Evolutionary conservation across 2,329 filamentous ascomycete genomes (phyloP), one percentile per base, ranked within the genome.

Genomic region (Cladophialophora carrionii): DNA sequence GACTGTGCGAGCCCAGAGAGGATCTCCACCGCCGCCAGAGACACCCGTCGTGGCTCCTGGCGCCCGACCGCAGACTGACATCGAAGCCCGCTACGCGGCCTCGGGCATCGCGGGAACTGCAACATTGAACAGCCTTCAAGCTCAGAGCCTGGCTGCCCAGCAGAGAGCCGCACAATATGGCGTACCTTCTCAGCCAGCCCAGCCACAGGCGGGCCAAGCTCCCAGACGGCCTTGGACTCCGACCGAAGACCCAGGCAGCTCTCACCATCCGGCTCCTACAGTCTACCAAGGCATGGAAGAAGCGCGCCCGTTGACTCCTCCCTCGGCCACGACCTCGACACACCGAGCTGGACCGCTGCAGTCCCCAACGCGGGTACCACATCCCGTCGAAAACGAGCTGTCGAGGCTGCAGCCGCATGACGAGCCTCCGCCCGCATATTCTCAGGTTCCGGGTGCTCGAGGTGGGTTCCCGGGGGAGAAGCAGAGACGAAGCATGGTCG

Each of bases 11-110:
- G 95, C 95, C 22, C 93, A 90, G 74, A 86, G 95, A 71, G 95
- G 95, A 51, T 98, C 94, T 31, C 95, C 95, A 4, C 94, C 95
- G 4, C 95, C 95, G 1, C 95, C 95, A 8, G 94, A 98, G 76
- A 98, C 95, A 0, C 92, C 95, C 34, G 84, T 94, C 67, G 85
- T 90, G 32, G 90, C 89, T 48, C 90, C 90, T 1, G 87, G 86
- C 20, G 57, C 52, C 49, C 61, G 71, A n/a, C 87, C 89, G 1
- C 87, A 87, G 61, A 91, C 90, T 48, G 91, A 91, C 62, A 96
- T 97, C 72, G 93, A 96, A 76, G 91, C 92, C 57, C 87, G 92
- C 62, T 97, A 96, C 82, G 93, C 93, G 2, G 92, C 92, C 2
- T 90, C 92, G 31, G 93, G 93, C 41, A 96, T 96, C 69, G 91